phyloP scores from a whole-genome alignment of 768 basidiomycete species.

The Podaxis mareebaensis region DNA sequence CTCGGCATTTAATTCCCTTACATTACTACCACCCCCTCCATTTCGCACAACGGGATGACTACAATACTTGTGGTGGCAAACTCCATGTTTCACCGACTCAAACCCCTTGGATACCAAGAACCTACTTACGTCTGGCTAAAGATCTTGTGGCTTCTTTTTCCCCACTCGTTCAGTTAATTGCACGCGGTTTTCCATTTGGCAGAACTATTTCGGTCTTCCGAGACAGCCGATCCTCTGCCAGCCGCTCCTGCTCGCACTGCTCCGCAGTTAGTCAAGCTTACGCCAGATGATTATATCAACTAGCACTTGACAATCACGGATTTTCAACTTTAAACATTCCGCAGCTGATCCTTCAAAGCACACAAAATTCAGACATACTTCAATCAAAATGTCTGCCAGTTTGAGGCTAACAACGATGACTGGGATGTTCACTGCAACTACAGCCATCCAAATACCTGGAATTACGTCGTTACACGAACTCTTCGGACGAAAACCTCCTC shows the following conservation, averaged over 20 bases:
- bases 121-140: not conserved
- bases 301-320: slow-evolving; percentile 2
- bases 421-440: not conserved
- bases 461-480: slow-evolving; percentile 7
- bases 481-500: not conserved
- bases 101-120: slow-evolving; percentile 12
- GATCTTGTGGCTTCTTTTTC: not conserved
- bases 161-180: not conserved
- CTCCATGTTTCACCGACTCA: slow-evolving; percentile 7
- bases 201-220: slow-evolving; percentile 5
- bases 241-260: not conserved
- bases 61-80: not conserved
- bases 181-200: not conserved
- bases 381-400: not conserved
- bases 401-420: not conserved
- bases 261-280: slow-evolving; percentile 4
- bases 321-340: not conserved
- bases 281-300: not conserved
- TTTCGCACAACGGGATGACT: not conserved
- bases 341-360: not conserved
- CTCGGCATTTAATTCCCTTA: too few species aligned
- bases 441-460: not conserved
- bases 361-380: not conserved
- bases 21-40: not conserved
- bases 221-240: not conserved